Percentiles rank a stretch among this genome's conserved stretches.
Evolutionary conservation across 768 basidiomycete species (phyloP).

Genomic region (Lactifluus rugatus): DNA sequence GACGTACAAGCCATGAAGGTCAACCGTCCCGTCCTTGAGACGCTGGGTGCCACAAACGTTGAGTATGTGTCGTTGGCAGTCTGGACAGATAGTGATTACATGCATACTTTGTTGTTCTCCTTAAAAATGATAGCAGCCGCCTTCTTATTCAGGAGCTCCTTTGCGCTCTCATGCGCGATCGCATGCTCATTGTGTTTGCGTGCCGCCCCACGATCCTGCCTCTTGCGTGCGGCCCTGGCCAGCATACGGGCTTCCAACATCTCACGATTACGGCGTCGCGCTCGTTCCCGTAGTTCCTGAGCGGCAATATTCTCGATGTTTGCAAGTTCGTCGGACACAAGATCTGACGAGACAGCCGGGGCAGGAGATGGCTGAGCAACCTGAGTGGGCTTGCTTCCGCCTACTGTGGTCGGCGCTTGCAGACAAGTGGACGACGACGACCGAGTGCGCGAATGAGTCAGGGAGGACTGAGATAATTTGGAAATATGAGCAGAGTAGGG

Average conservation of each 20-base stretch:
- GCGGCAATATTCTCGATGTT: background rate
- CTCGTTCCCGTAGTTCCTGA: background rate
- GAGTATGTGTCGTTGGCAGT: background rate
- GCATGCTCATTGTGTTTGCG: background rate
- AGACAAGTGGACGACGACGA: background rate
- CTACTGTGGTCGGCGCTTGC: too few relatives aligned
- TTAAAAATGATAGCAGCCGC: conserved; percentile 2
- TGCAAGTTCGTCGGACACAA: background rate
- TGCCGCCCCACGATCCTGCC: background rate
- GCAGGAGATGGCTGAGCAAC: background rate
- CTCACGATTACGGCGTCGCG: background rate
- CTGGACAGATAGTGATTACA: background rate
- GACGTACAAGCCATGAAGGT: conserved; percentile 9
- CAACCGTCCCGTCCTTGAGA: background rate
- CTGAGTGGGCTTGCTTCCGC: background rate
- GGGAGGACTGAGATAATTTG: background rate
- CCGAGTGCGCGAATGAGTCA: background rate
- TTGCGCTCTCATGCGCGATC: background rate
- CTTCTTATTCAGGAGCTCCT: background rate
- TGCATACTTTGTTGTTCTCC: conserved; percentile 10
- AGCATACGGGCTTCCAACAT: background rate
- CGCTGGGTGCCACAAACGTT: background rate
- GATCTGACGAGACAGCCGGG: too few relatives aligned
- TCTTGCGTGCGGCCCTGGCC: background rate
- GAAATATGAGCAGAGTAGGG: background rate